A percentile compares a stretch with the other conserved stretches of the same genome.
phyloP scores from a whole-genome alignment of 768 basidiomycete species.

The Leccinum uliginosum region DNA sequence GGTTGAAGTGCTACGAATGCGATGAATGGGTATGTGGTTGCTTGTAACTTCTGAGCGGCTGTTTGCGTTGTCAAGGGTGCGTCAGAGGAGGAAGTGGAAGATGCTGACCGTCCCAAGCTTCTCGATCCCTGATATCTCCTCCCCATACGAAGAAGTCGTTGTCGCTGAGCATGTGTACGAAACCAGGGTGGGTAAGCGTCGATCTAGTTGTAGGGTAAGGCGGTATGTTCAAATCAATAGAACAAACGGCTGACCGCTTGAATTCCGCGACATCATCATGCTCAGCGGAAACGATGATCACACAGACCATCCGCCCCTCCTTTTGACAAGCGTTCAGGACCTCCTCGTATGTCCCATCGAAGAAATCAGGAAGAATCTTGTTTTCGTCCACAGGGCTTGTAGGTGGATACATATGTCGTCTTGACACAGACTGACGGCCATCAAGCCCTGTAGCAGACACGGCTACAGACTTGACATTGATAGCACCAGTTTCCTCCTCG shows the following conservation, averaged over 20 bases:
- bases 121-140: conserved; percentile 79
- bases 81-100: neutral
- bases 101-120: conserved; percentile 68
- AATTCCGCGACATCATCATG: conserved; percentile 88
- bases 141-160: conserved; percentile 88
- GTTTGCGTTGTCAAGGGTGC: conserved; percentile 3
- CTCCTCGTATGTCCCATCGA: conserved; percentile 75
- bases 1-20: conserved; percentile 90
- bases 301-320: conserved; percentile 70
- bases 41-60: conserved; percentile 72
- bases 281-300: conserved; percentile 81
- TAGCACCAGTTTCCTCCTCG: conserved; percentile 82
- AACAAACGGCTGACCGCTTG: conserved; percentile 54
- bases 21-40: conserved; percentile 90
- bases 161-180: conserved; percentile 65
- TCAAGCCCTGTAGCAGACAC: conserved; percentile 37
- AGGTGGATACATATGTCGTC: conserved; percentile 24
- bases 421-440: conserved; percentile 43
- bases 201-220: conserved; percentile 36
- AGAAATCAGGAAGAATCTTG: conserved; percentile 76
- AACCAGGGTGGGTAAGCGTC: conserved; percentile 68
- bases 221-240: no score
- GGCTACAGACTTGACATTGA: conserved; percentile 44
- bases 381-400: conserved; percentile 30
- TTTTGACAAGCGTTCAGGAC: conserved; percentile 66